Evolutionary conservation across 2,329 filamentous ascomycete species (phyloP).

Genomic region (Ilyonectria sp.): DNA sequence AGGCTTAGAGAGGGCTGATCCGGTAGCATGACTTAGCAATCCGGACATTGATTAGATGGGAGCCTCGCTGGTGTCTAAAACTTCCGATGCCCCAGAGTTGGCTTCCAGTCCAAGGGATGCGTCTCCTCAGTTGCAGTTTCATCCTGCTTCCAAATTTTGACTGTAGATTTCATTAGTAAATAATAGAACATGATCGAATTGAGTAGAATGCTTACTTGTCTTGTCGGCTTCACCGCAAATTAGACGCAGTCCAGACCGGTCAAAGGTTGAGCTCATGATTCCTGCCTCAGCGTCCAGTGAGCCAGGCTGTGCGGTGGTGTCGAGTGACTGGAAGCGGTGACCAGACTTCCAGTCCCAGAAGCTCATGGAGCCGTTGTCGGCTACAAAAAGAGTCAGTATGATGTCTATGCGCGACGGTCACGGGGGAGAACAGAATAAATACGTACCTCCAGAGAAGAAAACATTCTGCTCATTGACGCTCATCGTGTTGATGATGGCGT

Average conservation of each 20-base stretch:
- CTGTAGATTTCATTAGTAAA: conserved; percentile 55
- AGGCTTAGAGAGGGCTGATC: conserved; percentile 22
- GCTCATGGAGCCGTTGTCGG: conserved; percentile 94
- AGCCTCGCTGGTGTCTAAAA: conserved; percentile 63
- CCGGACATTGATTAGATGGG: conserved; percentile 26
- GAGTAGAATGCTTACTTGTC: conserved; percentile 72
- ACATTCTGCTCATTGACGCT: conserved; percentile 96
- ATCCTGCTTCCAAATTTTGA: conserved; percentile 98
- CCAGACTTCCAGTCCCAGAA: conserved; percentile 99
- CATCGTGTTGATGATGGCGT: conserved; percentile 95
- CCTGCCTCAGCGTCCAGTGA: conserved; percentile 95
- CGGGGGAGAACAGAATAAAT: too few species aligned
- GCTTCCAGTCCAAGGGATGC: conserved; percentile 94
- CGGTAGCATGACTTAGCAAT: conserved; percentile 9
- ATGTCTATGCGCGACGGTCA: too few species aligned
- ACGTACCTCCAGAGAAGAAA: conserved; percentile 84
- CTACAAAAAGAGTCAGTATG: conserved; percentile 45
- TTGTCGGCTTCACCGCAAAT: conserved; percentile 98
- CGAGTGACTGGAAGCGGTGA: conserved; percentile 89
- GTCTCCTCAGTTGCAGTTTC: conserved; percentile 91
- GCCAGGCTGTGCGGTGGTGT: conserved; percentile 94
- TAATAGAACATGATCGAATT: not conserved
- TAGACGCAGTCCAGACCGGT: conserved; percentile 87
- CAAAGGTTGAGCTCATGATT: conserved; percentile 94
- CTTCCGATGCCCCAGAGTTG: conserved; percentile 82